These are phyloP conservation scores for Aspergillus sp. DNA, from an alignment of 2,329 filamentous ascomycete genomes.

Conservation along the genomic window DNA sequence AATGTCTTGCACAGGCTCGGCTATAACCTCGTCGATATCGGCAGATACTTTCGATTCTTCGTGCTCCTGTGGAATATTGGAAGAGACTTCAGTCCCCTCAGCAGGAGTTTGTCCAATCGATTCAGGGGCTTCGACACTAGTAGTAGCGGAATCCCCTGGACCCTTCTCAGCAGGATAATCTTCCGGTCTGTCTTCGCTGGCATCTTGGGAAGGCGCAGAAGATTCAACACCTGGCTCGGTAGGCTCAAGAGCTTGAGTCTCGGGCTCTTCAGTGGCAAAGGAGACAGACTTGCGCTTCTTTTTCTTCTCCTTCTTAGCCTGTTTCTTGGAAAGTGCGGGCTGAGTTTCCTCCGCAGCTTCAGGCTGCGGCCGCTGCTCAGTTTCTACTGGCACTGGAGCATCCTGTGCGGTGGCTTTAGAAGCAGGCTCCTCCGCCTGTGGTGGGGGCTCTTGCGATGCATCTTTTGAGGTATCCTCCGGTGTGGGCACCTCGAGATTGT, in stretches of 20 bases:
- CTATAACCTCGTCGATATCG: not conserved
- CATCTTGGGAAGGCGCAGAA: not conserved
- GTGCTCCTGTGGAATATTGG: not conserved
- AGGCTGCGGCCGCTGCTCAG: too few relatives aligned
- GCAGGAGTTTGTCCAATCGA: not conserved
- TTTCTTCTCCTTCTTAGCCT: slow-evolving; percentile 41
- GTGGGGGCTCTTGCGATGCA: not conserved
- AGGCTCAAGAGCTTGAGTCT: slow-evolving; percentile 1
- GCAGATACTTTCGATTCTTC: not conserved
- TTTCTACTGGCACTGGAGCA: not conserved
- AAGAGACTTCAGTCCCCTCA: not conserved
- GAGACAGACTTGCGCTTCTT: slow-evolving; percentile 28
- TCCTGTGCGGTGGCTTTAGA: not conserved
- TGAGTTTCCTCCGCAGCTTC: slow-evolving; percentile 9
- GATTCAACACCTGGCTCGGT: slow-evolving; percentile 1
- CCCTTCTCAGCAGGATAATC: not conserved
- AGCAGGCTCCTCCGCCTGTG: not conserved
- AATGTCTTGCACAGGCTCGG: not conserved
- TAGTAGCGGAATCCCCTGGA: not conserved
- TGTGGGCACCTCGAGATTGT: not conserved
- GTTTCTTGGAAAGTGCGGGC: slow-evolving; percentile 27
- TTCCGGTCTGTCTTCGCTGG: not conserved
- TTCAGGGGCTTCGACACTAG: too few relatives aligned
- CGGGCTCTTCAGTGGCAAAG: slow-evolving; percentile 20
- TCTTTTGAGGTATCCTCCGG: slow-evolving; percentile 2